Percentiles rank a stretch among this genome's conserved stretches.
Conservation (phyloP, 176 grass and related monocot genomes). For the Bolboschoenus planiculmis region DNA sequence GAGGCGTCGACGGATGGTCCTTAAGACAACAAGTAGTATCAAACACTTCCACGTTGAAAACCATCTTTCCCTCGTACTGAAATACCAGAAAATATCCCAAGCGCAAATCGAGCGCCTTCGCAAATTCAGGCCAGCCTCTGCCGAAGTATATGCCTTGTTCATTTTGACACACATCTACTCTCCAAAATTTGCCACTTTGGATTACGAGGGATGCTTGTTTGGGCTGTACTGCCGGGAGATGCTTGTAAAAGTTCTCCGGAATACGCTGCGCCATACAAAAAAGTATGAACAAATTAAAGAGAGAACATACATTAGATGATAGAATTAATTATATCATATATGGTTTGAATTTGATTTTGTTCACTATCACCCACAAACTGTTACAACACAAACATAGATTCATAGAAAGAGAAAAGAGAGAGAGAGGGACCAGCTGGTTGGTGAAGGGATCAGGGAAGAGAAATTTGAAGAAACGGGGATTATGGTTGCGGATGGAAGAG, state of each 20-base stretch:
- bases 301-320: not conserved
- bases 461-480: slow-evolving; percentile 21
- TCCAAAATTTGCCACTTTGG: slow-evolving; percentile 26
- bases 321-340: not conserved
- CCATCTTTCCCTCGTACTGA: slow-evolving; percentile 20
- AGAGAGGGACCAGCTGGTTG: not conserved
- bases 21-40: slow-evolving; percentile 21
- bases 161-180: not conserved
- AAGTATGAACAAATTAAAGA: not conserved
- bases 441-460: slow-evolving; percentile 21
- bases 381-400: not conserved
- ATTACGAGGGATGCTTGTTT: slow-evolving; percentile 5
- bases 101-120: not conserved
- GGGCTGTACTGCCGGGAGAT: not conserved
- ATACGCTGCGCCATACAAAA: slow-evolving; percentile 5
- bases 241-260: slow-evolving; percentile 15
- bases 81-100: slow-evolving; percentile 30
- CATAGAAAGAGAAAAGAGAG: not conserved
- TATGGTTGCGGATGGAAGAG: not conserved
- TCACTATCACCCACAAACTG: not conserved
- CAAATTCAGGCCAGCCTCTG: slow-evolving; percentile 19
- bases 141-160: not conserved
- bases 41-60: slow-evolving; percentile 22
- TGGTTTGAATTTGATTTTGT: not conserved
- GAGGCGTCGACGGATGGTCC: not conserved